A percentile compares a stretch with the other conserved stretches of the same genome.
Evolutionary conservation across 2,329 filamentous ascomycete species (phyloP).

Genomic region (Plenodomus lindquistii): DNA sequence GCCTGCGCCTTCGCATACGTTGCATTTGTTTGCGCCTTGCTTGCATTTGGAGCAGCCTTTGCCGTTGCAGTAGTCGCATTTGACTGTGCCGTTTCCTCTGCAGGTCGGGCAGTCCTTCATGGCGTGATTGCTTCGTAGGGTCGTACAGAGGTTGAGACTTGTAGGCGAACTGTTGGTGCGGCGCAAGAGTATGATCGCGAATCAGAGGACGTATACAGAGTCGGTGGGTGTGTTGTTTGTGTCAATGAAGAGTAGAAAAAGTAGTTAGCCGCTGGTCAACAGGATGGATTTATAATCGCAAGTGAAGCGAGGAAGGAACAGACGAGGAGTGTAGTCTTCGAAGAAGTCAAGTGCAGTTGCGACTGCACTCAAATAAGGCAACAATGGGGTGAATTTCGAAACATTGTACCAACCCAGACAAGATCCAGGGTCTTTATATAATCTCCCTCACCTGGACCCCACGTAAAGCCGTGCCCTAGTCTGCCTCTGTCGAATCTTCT

Average conservation of each 20-base stretch:
- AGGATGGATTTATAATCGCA: neutral
- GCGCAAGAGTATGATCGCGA: neutral
- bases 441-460: slow-evolving; percentile 8
- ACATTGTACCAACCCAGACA: slow-evolving; percentile 3
- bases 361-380: slow-evolving; percentile 6
- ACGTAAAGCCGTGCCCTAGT: slow-evolving; percentile 12
- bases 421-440: slow-evolving; percentile 14
- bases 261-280: neutral
- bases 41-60: slow-evolving; percentile 35
- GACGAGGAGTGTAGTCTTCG: neutral
- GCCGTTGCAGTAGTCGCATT: slow-evolving; percentile 41
- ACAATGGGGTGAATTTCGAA: slow-evolving; percentile 4
- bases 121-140: slow-evolving; percentile 2
- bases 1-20: slow-evolving; percentile 40
- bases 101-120: slow-evolving; percentile 42
- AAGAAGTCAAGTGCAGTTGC: slow-evolving; percentile 1
- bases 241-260: neutral
- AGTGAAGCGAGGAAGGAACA: slow-evolving; percentile 6
- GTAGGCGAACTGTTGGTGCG: slow-evolving; percentile 8
- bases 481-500: slow-evolving; percentile 5
- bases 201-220: slow-evolving; percentile 3
- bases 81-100: slow-evolving; percentile 37
- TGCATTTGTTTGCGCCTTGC: slow-evolving; percentile 32
- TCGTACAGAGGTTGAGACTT: slow-evolving; percentile 1
- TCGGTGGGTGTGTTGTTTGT: neutral